A percentile compares a stretch with the other conserved stretches of the same genome.
These are phyloP conservation scores for Talaromyces sp. DNA, from an alignment of 2,329 filamentous ascomycete species.

Conservation along the genomic window DNA sequence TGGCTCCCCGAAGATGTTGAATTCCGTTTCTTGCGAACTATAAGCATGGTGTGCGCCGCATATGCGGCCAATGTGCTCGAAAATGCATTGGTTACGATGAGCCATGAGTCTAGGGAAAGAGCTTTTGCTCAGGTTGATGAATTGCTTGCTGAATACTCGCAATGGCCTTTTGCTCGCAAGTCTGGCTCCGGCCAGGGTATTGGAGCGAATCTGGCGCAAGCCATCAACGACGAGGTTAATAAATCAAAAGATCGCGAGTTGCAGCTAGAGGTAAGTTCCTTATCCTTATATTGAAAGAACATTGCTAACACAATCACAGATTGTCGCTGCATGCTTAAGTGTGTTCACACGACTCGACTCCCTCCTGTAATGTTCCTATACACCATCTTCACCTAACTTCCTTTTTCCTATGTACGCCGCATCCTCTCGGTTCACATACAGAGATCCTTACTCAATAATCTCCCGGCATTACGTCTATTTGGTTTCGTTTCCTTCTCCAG, in stretches of 20 bases:
- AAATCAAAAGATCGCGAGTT: slow-evolving; percentile 88
- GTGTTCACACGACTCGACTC: slow-evolving; percentile 98
- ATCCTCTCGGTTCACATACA: slow-evolving; percentile 7
- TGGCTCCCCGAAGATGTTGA: slow-evolving; percentile 94
- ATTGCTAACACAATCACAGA: slow-evolving; percentile 40
- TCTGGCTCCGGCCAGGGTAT: slow-evolving; percentile 73
- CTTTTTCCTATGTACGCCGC: slow-evolving; percentile 15
- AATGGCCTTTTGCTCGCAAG: slow-evolving; percentile 92
- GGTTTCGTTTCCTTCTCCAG: slow-evolving; percentile 13
- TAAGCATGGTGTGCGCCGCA: slow-evolving; percentile 95
- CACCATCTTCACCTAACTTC: neutral
- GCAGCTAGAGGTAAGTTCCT: slow-evolving; percentile 75
- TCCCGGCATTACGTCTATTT: neutral
- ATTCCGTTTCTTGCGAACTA: slow-evolving; percentile 86
- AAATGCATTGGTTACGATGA: slow-evolving; percentile 90
- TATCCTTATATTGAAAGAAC: slow-evolving; percentile 18
- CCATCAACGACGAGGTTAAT: slow-evolving; percentile 82
- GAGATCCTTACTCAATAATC: slow-evolving; percentile 7
- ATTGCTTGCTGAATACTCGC: slow-evolving; percentile 89
- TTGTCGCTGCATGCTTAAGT: slow-evolving; percentile 90
- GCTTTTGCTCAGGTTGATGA: slow-evolving; percentile 98
- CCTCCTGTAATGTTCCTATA: slow-evolving; percentile 60
- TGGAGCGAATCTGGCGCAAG: slow-evolving; percentile 85
- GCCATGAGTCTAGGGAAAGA: slow-evolving; percentile 88
- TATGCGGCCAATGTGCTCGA: slow-evolving; percentile 98